phyloP scores from a whole-genome alignment of 306 rosid genomes.

The Luffa acutangula region DNA sequence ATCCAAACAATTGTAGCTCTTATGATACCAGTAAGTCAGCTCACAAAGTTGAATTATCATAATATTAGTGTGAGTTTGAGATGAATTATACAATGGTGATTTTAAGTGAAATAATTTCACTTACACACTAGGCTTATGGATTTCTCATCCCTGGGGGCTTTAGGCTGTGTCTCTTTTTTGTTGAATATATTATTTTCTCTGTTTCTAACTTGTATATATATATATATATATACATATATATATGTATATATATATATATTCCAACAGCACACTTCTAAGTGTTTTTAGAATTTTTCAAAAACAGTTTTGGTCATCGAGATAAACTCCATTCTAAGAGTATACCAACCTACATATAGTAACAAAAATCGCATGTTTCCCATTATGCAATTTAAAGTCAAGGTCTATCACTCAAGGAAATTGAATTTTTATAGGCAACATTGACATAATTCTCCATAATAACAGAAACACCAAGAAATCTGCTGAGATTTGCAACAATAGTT shows the following conservation, averaged over 20 bases:
- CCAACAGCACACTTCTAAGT: neutral
- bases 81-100: neutral
- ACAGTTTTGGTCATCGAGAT: neutral
- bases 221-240: too few relatives aligned
- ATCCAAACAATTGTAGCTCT: neutral
- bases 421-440: neutral
- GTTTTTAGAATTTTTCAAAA: neutral
- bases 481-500: neutral
- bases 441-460: neutral
- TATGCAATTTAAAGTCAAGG: neutral
- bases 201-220: too few relatives aligned
- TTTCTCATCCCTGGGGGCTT: too few relatives aligned
- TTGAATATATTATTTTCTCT: too few relatives aligned
- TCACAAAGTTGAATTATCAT: neutral
- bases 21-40: neutral
- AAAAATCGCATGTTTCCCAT: neutral
- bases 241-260: too few relatives aligned
- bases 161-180: too few relatives aligned
- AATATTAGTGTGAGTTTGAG: neutral
- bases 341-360: neutral
- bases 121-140: too few relatives aligned
- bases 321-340: neutral
- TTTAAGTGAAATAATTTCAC: neutral
- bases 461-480: neutral
- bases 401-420: neutral